These are phyloP conservation scores for Auriscalpium orientale DNA, from an alignment of 768 basidiomycete species.

Conservation along the genomic window DNA sequence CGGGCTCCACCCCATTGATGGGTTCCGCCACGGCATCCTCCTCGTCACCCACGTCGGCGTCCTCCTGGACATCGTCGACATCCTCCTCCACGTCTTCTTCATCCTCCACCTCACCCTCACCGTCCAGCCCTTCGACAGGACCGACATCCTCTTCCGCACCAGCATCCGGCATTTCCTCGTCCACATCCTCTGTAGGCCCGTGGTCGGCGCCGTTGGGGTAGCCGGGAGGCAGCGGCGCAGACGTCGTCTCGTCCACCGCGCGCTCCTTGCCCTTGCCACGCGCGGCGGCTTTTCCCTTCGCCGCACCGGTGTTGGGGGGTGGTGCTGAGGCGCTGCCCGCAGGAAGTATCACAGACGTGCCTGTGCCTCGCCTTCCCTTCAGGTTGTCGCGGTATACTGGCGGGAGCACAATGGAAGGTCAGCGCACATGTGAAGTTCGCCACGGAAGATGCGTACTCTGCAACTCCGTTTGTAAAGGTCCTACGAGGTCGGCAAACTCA, in stretches of 20 bases:
- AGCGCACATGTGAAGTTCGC: not conserved
- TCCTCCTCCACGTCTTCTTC: constrained; percentile 18
- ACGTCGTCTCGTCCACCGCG: not conserved
- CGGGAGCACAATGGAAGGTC: not conserved
- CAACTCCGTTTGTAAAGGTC: constrained; percentile 56
- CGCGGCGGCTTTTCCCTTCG: not conserved
- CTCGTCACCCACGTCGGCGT: constrained; percentile 26
- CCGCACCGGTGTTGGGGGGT: constrained; percentile 18
- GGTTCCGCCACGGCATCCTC: constrained; percentile 27
- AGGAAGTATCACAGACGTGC: constrained; percentile 6
- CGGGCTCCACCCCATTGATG: constrained; percentile 20
- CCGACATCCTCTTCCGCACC: no score
- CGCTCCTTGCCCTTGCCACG: constrained; percentile 13
- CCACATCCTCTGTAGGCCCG: constrained; percentile 20
- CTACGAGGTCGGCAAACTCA: constrained; percentile 66
- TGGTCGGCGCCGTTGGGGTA: constrained; percentile 23
- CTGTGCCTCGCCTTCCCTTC: constrained; percentile 38
- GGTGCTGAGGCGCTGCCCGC: constrained; percentile 9
- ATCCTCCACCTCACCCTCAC: constrained; percentile 12
- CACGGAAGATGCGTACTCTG: constrained; percentile 33
- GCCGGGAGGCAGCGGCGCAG: constrained; percentile 17
- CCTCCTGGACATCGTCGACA: constrained; percentile 18
- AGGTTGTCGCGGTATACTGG: constrained; percentile 58
- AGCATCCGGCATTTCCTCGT: constrained; percentile 18
- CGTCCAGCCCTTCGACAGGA: constrained; percentile 3